Conservation (phyloP, 1,284 basidiomycete genomes). For the Sporisorium reilianum region DNA sequence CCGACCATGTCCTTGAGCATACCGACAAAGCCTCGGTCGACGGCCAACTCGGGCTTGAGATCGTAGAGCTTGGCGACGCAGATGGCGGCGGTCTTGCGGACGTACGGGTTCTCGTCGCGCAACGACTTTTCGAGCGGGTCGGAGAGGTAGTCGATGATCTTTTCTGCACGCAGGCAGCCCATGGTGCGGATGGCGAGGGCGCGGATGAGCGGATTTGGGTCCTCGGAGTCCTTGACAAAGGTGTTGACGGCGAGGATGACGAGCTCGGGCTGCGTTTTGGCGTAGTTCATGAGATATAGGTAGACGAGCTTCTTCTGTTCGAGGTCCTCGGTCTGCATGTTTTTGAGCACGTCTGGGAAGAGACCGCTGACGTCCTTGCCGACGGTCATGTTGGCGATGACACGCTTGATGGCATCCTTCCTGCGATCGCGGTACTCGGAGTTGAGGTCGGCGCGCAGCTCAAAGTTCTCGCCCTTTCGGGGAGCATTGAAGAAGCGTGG, state of each 20-base stretch:
- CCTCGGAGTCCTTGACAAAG: conserved; percentile 91
- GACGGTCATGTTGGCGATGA: conserved; percentile 70
- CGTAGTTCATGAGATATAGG: conserved; percentile 87
- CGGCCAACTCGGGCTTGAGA: conserved; percentile 81
- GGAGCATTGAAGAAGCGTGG: conserved; percentile 69
- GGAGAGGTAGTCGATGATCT: conserved; percentile 77
- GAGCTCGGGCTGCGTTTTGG: conserved; percentile 85
- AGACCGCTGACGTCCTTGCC: conserved; percentile 85
- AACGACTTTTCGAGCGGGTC: conserved; percentile 88
- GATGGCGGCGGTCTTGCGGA: conserved; percentile 95
- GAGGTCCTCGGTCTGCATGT: conserved; percentile 85
- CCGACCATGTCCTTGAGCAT: conserved; percentile 87
- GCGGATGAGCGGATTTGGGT: conserved; percentile 89
- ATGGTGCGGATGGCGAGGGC: conserved; percentile 93
- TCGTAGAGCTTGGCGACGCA: conserved; percentile 90
- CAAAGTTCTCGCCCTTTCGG: conserved; percentile 69
- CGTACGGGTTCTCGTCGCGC: conserved; percentile 90
- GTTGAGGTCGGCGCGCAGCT: conserved; percentile 65
- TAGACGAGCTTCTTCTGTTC: conserved; percentile 94
- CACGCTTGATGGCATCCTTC: conserved; percentile 66
- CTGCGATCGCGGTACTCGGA: conserved; percentile 65
- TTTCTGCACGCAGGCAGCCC: conserved; percentile 83
- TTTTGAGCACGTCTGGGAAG: conserved; percentile 85
- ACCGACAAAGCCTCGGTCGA: conserved; percentile 85
- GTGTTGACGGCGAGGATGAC: conserved; percentile 87